A percentile compares a stretch with the other conserved stretches of the same genome.
Conservation (phyloP, 2,329 filamentous ascomycete species). For the Colletotrichum spaethianum region DNA sequence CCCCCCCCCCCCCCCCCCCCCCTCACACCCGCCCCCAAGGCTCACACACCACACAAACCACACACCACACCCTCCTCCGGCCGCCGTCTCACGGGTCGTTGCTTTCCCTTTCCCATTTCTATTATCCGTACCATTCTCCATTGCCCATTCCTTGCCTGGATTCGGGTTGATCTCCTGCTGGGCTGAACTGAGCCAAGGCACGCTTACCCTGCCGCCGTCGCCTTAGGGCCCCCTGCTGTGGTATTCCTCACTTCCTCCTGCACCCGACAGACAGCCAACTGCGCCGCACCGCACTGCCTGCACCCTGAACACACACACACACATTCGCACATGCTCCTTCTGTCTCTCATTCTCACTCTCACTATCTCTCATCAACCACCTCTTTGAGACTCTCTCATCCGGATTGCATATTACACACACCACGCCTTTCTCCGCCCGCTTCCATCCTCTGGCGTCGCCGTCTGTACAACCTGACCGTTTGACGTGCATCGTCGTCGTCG, state of each 20-base stretch:
- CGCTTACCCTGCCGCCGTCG: not conserved
- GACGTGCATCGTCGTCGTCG: not conserved
- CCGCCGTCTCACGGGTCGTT: not conserved
- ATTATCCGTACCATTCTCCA: slow-evolving; percentile 8
- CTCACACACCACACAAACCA: not conserved
- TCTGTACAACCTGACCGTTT: not conserved
- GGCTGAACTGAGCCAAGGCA: slow-evolving; percentile 22
- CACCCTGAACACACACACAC: not conserved
- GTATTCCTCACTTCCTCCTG: not conserved
- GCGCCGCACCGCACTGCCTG: not conserved
- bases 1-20: not conserved
- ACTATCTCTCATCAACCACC: not conserved
- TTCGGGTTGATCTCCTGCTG: slow-evolving; percentile 6
- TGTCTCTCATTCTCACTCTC: not conserved
- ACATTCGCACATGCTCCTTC: not conserved
- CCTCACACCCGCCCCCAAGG: not conserved
- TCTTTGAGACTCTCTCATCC: not conserved
- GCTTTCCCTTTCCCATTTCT: slow-evolving; percentile 4
- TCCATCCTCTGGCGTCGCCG: not conserved
- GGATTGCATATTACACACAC: not conserved
- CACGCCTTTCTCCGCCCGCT: not conserved
- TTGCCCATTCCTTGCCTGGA: slow-evolving; percentile 10
- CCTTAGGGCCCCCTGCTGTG: not conserved
- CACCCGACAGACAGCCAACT: not conserved
- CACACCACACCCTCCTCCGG: slow-evolving; percentile 3